Evolutionary conservation across 805 yeast species (phyloP).

Genomic region (Ascoidea tarda): DNA sequence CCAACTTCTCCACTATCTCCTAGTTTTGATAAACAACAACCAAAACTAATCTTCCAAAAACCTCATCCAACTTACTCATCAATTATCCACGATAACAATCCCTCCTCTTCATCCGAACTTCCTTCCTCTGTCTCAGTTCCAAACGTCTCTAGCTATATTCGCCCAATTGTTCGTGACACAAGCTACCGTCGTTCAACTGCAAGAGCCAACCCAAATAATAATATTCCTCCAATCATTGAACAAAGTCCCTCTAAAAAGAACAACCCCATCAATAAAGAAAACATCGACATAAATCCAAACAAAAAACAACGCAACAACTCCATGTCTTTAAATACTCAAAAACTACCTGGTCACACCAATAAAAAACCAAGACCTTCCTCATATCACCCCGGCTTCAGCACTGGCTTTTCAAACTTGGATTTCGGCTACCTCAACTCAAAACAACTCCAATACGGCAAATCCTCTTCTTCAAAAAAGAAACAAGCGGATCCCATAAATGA

Average conservation of each 20-base stretch:
- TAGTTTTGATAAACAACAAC: background rate
- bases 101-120: background rate
- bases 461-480: background rate
- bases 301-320: background rate
- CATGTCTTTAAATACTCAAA: slow-evolving; percentile 8
- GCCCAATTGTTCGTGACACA: background rate
- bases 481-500: too few relatives aligned
- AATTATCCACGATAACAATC: too few relatives aligned
- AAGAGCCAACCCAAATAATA: background rate
- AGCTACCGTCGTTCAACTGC: background rate
- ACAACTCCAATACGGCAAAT: background rate
- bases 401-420: slow-evolving; percentile 13
- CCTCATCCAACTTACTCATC: background rate
- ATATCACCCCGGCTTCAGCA: slow-evolving; percentile 51
- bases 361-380: slow-evolving; percentile 75
- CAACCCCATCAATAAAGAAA: slow-evolving; percentile 7
- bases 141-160: background rate
- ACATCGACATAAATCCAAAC: background rate
- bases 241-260: slow-evolving; percentile 2
- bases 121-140: background rate
- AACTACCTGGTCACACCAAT: slow-evolving; percentile 25
- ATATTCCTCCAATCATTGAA: background rate
- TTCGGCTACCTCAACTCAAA: slow-evolving; percentile 14
- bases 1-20: background rate
- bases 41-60: background rate